A percentile compares a stretch with the other conserved stretches of the same genome.
Conservation (phyloP, 2,329 filamentous ascomycete species). For the Teratosphaeria epicoccoides region DNA sequence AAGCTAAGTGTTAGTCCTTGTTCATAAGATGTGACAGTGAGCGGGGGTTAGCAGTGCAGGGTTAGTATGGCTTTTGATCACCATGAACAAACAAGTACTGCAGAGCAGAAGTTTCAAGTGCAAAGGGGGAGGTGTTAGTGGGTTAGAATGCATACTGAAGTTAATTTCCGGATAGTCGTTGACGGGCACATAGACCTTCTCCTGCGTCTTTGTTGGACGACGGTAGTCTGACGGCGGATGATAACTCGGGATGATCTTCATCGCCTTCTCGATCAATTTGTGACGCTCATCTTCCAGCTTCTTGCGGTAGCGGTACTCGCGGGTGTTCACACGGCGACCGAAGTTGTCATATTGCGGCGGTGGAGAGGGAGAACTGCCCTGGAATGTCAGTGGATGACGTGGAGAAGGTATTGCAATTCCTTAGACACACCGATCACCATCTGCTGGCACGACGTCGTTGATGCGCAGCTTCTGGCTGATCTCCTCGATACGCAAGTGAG, state of each 20-base stretch:
- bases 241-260: slow-evolving; percentile 99
- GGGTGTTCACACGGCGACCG: slow-evolving; percentile 96
- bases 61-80: slow-evolving; percentile 26
- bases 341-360: slow-evolving; percentile 98
- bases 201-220: slow-evolving; percentile 97
- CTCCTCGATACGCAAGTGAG: slow-evolving; percentile 95
- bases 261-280: slow-evolving; percentile 96
- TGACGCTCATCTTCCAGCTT: slow-evolving; percentile 96
- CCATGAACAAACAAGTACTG: slow-evolving; percentile 22
- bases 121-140: slow-evolving; percentile 46
- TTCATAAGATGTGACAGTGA: slow-evolving; percentile 11
- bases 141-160: slow-evolving; percentile 99
- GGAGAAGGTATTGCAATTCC: neutral
- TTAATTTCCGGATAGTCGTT: slow-evolving; percentile 99
- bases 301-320: slow-evolving; percentile 97
- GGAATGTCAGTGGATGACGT: neutral
- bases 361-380: slow-evolving; percentile 76
- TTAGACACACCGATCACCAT: slow-evolving; percentile 69
- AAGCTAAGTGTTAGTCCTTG: slow-evolving; percentile 67
- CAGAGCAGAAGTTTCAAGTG: slow-evolving; percentile 10
- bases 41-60: slow-evolving; percentile 19
- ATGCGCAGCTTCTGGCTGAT: slow-evolving; percentile 99
- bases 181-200: slow-evolving; percentile 99
- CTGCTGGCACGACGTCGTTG: slow-evolving; percentile 94
- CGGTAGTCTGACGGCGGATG: slow-evolving; percentile 97